Evolutionary conservation across 2,329 filamentous ascomycete species (phyloP), one percentile per base, ranked within the genome.

Genomic region (Bipolaris bicolor): DNA sequence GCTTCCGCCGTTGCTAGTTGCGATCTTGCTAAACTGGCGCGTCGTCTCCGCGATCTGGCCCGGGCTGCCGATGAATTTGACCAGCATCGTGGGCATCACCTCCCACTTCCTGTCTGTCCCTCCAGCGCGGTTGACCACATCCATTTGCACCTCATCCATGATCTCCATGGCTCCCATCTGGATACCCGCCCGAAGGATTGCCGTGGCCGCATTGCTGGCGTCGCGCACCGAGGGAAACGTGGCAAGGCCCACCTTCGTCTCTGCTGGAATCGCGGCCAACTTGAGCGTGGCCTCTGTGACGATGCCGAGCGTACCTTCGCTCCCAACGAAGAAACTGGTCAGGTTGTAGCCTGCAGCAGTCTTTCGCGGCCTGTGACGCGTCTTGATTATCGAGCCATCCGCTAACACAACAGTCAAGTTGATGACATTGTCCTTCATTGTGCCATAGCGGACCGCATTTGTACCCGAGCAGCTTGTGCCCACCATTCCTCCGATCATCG

Each of bases 371-470:
- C 92, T 85, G 77, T 96, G 91, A 61, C 90, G 84, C 11, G 93
- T 97, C 81, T 93, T 94, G 78, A 97, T 89, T 49, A 97, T 78
- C 1, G 92, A 96, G 46, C 92, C 92, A 76, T 97, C 92, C 16
- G 92, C 92, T 68, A 97, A 83, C 11, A 97, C 92, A 3, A 96
- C 91, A 0, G 92, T 97, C 64, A 97, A 78, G 52, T 86, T 90
- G 22, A 96, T 80, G 15, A 97, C 92, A 92, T 92, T 97, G 73
- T 97, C 92, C 62, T 91, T 88, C 92, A 97, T 97, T 2, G 92
- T 97, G 61, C 92, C 92, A 75, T 96, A 97, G 57, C 92, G 85
- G 79, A 96, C 96, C 15, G 92, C 89, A 74, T 97, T 97, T 13
- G 92, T 97, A 57, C 92, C 92, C n/a, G 75, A 87, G 76, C 88